Evolutionary conservation across 768 basidiomycete genomes (phyloP), one percentile per base, ranked within the genome.

Genomic region (Pleurotus citrinopileatus): DNA sequence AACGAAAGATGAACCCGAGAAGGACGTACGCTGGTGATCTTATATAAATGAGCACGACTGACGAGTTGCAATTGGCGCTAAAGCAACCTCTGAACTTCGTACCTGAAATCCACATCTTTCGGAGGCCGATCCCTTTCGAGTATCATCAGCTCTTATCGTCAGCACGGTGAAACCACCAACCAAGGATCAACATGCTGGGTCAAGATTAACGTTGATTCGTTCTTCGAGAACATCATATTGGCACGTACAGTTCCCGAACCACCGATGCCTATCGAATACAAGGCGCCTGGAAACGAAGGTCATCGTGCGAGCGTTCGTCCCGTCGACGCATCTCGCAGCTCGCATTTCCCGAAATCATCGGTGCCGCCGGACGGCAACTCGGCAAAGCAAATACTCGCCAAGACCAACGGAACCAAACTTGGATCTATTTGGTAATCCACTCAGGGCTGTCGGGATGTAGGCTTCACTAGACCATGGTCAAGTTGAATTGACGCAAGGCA

Each of bases 311-410:
- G n/a, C 32, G 32, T 34, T 34, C 32, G 32, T 34, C 10, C 32
- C 32, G 32, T 34, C 32, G n/a, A 34, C 32, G 10, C 9, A 9
- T n/a, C 32, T 34, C 32, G 32, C 15, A 34, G 27, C n/a, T n/a
- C n/a, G n/a, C n/a, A 50, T 37, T 51, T 51, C 48, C 48, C 48
- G 48, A 51, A 51, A 51, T 20, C 3, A 51, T 51, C 48, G 48
- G 48, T 37, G 34, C 48, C 48, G 48, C 15, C 45, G 38, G 38
- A 15, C 38, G 38, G 38, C 38, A 40, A 40, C 38, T 40, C 38
- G 38, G 38, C 38, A n/a, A 40, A 17, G 15, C 38, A 2, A 10
- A 26, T 23, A 32, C 20, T 34, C 43, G 20, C 48, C 48, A 50
- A 50, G 48, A 50, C 48, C 48, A 37, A 50, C 20, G 47, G 34